phyloP scores from a whole-genome alignment of 1,139 yeast species.

The Yamadazyma kanchanaburiensis region DNA sequence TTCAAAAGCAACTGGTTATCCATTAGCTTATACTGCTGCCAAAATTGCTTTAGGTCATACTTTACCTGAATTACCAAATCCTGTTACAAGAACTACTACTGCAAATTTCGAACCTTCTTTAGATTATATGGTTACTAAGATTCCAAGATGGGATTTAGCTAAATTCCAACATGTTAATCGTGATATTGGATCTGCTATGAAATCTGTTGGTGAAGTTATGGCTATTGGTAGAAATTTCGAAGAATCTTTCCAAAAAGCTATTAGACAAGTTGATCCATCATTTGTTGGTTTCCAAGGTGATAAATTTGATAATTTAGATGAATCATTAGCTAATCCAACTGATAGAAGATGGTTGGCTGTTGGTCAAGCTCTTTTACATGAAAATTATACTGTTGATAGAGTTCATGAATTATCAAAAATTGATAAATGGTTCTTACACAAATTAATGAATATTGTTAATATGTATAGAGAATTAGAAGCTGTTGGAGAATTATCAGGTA shows the following conservation, averaged over 20 bases:
- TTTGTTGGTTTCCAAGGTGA: slow-evolving; percentile 91
- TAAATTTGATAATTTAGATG: slow-evolving; percentile 75
- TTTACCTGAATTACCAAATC: slow-evolving; percentile 91
- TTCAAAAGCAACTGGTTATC: slow-evolving; percentile 98
- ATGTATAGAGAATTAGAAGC: slow-evolving; percentile 79
- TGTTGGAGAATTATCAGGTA: slow-evolving; percentile 51
- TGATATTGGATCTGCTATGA: slow-evolving; percentile 94
- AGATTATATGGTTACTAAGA: slow-evolving; percentile 94
- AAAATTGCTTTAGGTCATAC: slow-evolving; percentile 94
- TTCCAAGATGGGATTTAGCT: slow-evolving; percentile 97
- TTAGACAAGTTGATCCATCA: slow-evolving; percentile 94
- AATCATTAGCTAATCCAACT: slow-evolving; percentile 81
- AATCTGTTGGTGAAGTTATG: slow-evolving; percentile 99
- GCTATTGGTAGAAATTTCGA: slow-evolving; percentile 97
- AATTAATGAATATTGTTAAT: slow-evolving; percentile 84
- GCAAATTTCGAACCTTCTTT: slow-evolving; percentile 97
- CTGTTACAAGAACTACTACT: slow-evolving; percentile 92
- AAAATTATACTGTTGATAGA: slow-evolving; percentile 83
- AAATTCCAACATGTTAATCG: slow-evolving; percentile 94
- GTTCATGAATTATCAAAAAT: slow-evolving; percentile 90
- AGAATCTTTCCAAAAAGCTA: slow-evolving; percentile 97
- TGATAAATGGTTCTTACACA: slow-evolving; percentile 94
- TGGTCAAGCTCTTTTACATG: slow-evolving; percentile 91
- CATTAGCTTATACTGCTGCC: slow-evolving; percentile 97
- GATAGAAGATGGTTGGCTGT: slow-evolving; percentile 98